Evolutionary conservation across 1,284 basidiomycete genomes (phyloP).

Genomic region (Sporisorium iseilematis-ciliati): DNA sequence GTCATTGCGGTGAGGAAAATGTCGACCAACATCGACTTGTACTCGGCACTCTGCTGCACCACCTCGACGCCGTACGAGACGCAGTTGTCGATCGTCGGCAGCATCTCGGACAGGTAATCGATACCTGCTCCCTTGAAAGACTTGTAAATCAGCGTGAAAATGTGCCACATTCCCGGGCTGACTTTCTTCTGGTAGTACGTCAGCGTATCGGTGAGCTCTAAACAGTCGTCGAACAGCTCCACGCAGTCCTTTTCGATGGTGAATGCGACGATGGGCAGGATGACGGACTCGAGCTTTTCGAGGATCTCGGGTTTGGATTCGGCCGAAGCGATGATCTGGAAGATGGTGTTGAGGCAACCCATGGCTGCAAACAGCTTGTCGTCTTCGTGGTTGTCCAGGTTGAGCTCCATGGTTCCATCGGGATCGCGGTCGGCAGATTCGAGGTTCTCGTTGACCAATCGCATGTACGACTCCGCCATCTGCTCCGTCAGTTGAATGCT

Average conservation of each 20-base stretch:
- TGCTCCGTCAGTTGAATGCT: constrained; percentile 84
- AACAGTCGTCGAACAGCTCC: constrained; percentile 86
- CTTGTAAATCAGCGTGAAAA: constrained; percentile 84
- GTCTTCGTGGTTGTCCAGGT: constrained; percentile 78
- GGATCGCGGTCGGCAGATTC: constrained; percentile 73
- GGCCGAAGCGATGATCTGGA: constrained; percentile 75
- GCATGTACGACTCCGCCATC: constrained; percentile 74
- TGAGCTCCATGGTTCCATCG: constrained; percentile 71
- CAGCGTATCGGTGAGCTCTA: constrained; percentile 84
- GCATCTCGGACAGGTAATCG: constrained; percentile 86
- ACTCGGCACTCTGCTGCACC: constrained; percentile 80
- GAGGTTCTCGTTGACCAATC: constrained; percentile 70
- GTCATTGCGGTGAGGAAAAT: constrained; percentile 84
- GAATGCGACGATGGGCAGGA: constrained; percentile 82
- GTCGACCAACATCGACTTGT: constrained; percentile 84
- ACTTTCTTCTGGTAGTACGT: constrained; percentile 85
- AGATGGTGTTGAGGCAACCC: constrained; percentile 75
- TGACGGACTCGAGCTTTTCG: constrained; percentile 82
- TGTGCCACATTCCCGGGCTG: constrained; percentile 84
- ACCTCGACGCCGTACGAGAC: constrained; percentile 84
- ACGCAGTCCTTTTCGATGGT: constrained; percentile 74
- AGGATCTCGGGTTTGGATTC: constrained; percentile 82
- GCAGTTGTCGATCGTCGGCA: constrained; percentile 89
- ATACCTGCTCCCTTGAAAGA: constrained; percentile 86
- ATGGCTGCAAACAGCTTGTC: constrained; percentile 76